phyloP scores from a whole-genome alignment of 2,329 filamentous ascomycete species.

The Neofusicoccum laricinum region DNA sequence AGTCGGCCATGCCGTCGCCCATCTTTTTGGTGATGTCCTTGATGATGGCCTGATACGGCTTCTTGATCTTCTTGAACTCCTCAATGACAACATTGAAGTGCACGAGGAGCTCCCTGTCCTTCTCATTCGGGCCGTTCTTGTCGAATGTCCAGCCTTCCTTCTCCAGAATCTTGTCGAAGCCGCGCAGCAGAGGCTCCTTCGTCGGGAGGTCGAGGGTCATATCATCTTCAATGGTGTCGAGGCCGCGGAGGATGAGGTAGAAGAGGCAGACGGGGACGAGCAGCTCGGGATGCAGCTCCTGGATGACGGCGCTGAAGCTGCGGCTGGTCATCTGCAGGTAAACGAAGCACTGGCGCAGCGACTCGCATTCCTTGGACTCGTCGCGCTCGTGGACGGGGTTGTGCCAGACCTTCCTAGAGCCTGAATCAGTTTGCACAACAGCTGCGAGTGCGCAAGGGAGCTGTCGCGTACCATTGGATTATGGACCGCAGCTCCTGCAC shows the following conservation, averaged over 20 bases:
- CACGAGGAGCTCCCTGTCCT: conserved; percentile 87
- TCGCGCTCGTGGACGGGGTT: conserved; percentile 86
- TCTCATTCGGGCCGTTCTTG: conserved; percentile 85
- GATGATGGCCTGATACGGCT: conserved; percentile 79
- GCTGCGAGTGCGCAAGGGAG: conserved; percentile 8
- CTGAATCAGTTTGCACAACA: conserved; percentile 10
- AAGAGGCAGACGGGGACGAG: conserved; percentile 86
- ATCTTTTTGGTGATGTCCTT: conserved; percentile 90
- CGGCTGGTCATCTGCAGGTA: conserved; percentile 86
- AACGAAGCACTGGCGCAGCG: conserved; percentile 78
- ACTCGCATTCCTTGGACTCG: conserved; percentile 68
- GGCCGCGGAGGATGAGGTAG: conserved; percentile 85
- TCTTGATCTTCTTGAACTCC: conserved; percentile 87
- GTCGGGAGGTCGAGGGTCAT: conserved; percentile 80
- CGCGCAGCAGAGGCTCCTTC: conserved; percentile 82
- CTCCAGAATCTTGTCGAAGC: conserved; percentile 76
- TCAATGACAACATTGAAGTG: conserved; percentile 84
- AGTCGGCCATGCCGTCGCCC: conserved; percentile 99
- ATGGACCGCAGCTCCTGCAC: conserved; percentile 76
- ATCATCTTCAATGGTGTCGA: conserved; percentile 99
- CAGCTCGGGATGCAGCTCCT: conserved; percentile 92
- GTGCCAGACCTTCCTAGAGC: conserved; percentile 87
- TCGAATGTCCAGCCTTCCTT: conserved; percentile 87
- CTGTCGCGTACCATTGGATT: conserved; percentile 71
- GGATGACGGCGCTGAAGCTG: conserved; percentile 89